phyloP scores from a whole-genome alignment of 2,329 filamentous ascomycete genomes.

The Botrytis hyacinthi region DNA sequence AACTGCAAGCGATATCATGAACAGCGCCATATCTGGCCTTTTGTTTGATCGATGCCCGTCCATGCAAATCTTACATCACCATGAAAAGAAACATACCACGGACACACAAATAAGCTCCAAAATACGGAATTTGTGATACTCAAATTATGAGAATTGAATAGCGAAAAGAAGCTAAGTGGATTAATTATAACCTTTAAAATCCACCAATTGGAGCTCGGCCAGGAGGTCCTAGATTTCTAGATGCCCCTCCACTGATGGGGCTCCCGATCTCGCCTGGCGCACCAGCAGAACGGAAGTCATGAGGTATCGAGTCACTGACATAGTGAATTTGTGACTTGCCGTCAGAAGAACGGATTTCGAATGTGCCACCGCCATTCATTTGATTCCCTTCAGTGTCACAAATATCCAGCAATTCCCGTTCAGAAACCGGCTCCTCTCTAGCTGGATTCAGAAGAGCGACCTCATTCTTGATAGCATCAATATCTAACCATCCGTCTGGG shows the following conservation, averaged over 20 bases:
- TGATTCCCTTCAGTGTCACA: constrained; percentile 87
- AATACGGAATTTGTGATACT: neutral
- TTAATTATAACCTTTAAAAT: constrained; percentile 10
- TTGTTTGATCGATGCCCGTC: neutral
- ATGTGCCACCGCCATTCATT: constrained; percentile 86
- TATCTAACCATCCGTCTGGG: constrained; percentile 65
- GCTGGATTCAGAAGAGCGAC: constrained; percentile 59
- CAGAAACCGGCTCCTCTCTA: constrained; percentile 45
- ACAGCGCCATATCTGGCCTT: neutral
- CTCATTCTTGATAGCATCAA: constrained; percentile 62
- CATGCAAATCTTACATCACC: constrained; percentile 11
- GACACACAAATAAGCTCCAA: neutral
- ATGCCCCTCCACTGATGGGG: constrained; percentile 47
- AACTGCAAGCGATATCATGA: constrained; percentile 7
- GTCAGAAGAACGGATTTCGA: constrained; percentile 50
- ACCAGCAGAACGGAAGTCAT: constrained; percentile 45
- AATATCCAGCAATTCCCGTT: constrained; percentile 70
- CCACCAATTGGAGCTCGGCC: constrained; percentile 14
- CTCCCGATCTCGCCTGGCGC: constrained; percentile 70
- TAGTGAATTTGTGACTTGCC: constrained; percentile 48
- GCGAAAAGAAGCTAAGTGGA: constrained; percentile 16
- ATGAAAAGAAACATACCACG: neutral
- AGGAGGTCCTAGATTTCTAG: constrained; percentile 17
- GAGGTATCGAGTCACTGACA: constrained; percentile 51
- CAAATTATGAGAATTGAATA: constrained; percentile 9